Conservation (phyloP, 2,329 filamentous ascomycete genomes). For the Aspergillus sp. region DNA sequence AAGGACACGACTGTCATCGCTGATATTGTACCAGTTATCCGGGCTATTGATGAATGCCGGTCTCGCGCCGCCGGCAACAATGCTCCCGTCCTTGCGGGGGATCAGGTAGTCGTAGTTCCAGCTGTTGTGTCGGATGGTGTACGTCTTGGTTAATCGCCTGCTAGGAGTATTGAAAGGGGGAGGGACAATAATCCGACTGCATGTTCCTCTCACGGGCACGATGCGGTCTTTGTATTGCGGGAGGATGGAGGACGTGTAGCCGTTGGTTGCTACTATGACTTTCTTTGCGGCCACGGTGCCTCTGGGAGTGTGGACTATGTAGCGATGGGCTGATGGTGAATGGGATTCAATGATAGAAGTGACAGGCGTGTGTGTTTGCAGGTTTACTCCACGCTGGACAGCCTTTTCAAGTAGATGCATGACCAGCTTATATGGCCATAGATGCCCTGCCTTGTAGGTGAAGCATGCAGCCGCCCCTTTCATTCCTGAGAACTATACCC, state of each 20-base stretch:
- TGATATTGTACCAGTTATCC: constrained; percentile 48
- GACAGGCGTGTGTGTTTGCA: constrained; percentile 56
- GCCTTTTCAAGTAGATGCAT: constrained; percentile 67
- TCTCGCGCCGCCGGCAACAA: constrained; percentile 64
- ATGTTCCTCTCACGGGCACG: constrained; percentile 68
- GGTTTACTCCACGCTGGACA: constrained; percentile 46
- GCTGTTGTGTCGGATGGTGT: constrained; percentile 59
- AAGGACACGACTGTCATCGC: constrained; percentile 52
- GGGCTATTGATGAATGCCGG: constrained; percentile 38
- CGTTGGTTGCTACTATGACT: constrained; percentile 80
- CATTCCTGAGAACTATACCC: constrained; percentile 34
- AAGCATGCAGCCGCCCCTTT: constrained; percentile 38
- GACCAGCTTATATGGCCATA: constrained; percentile 76
- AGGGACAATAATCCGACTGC: constrained; percentile 33
- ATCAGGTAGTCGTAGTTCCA: constrained; percentile 69
- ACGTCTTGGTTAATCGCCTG: constrained; percentile 45
- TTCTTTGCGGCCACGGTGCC: constrained; percentile 63
- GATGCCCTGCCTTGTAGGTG: constrained; percentile 30
- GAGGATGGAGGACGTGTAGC: constrained; percentile 74
- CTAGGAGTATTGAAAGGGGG: constrained; percentile 11
- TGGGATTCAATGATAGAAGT: constrained; percentile 19
- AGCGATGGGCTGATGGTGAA: constrained; percentile 33
- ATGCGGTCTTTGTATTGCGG: constrained; percentile 69
- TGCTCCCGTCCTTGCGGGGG: constrained; percentile 51
- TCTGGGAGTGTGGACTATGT: constrained; percentile 66